Evolutionary conservation across 179 eudicot species (phyloP).

Genomic region (Patellifolia procumbens): DNA sequence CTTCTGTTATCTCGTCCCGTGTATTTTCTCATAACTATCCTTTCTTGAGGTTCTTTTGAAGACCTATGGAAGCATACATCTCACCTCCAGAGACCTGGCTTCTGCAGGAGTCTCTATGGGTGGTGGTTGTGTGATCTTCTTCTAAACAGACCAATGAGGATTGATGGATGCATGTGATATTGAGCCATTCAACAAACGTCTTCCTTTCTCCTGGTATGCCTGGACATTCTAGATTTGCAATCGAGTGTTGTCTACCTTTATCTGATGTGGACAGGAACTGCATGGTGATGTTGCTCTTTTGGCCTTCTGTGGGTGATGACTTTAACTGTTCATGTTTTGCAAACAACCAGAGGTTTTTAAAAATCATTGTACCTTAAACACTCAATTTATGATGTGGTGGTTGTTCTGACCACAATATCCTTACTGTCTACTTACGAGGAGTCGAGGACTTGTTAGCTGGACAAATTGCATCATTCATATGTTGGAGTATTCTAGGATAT

Average conservation of each 20-base stretch:
- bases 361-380: neutral
- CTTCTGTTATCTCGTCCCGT: neutral
- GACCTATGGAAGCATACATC: neutral
- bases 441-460: neutral
- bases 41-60: slow-evolving; percentile 9
- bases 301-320: neutral
- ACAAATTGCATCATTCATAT: neutral
- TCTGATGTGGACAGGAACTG: neutral
- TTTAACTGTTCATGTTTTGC: too few relatives aligned
- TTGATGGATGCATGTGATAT: slow-evolving; percentile 16
- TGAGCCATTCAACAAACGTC: slow-evolving; percentile 22
- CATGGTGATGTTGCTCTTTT: neutral
- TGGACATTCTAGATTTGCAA: slow-evolving; percentile 1
- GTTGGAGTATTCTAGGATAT: neutral
- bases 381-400: neutral
- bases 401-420: neutral
- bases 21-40: neutral
- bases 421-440: neutral
- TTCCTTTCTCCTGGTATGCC: slow-evolving; percentile 13
- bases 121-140: slow-evolving; percentile 23
- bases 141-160: slow-evolving; percentile 27
- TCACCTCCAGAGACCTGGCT: slow-evolving; percentile 26
- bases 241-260: slow-evolving; percentile 3
- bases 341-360: too few relatives aligned
- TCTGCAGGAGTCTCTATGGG: slow-evolving; percentile 30